Percentiles rank a stretch among this genome's conserved stretches.
phyloP scores from a whole-genome alignment of 768 basidiomycete genomes.

The Sutorius australiensis region DNA sequence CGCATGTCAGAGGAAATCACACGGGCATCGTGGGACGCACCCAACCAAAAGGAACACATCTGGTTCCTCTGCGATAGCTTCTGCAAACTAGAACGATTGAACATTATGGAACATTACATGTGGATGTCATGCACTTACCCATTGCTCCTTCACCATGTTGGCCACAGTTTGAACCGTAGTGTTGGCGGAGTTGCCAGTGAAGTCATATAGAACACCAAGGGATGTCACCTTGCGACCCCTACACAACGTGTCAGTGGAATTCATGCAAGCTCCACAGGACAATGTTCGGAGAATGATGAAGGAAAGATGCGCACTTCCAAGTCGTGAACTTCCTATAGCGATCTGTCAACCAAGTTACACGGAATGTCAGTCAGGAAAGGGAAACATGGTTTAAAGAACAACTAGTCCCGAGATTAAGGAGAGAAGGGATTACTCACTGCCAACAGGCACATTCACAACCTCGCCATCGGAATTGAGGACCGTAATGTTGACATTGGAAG shows the following conservation, averaged over 20 bases:
- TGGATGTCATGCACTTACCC: conserved; percentile 44
- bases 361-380: conserved; percentile 32
- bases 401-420: not conserved
- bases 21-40: conserved; percentile 32
- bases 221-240: conserved; percentile 71
- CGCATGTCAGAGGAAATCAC: not conserved
- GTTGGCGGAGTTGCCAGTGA: conserved; percentile 63
- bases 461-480: conserved; percentile 40
- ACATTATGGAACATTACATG: not conserved
- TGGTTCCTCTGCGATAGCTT: conserved; percentile 76
- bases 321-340: conserved; percentile 74
- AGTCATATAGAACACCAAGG: conserved; percentile 76
- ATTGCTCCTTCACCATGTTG: conserved; percentile 75
- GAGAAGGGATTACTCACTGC: conserved; percentile 30
- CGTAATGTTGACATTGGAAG: conserved; percentile 86
- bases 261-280: too few species aligned
- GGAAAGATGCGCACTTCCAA: conserved; percentile 45
- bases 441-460: conserved; percentile 40
- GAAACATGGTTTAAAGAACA: too few species aligned
- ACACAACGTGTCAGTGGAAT: not conserved
- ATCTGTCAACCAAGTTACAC: conserved; percentile 33
- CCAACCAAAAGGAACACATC: conserved; percentile 78
- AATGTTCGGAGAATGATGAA: not conserved
- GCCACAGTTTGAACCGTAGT: conserved; percentile 73
- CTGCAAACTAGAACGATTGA: conserved; percentile 50